These are phyloP conservation scores for Epichloe typhina DNA, from an alignment of 2,329 filamentous ascomycete genomes.

Conservation along the genomic window DNA sequence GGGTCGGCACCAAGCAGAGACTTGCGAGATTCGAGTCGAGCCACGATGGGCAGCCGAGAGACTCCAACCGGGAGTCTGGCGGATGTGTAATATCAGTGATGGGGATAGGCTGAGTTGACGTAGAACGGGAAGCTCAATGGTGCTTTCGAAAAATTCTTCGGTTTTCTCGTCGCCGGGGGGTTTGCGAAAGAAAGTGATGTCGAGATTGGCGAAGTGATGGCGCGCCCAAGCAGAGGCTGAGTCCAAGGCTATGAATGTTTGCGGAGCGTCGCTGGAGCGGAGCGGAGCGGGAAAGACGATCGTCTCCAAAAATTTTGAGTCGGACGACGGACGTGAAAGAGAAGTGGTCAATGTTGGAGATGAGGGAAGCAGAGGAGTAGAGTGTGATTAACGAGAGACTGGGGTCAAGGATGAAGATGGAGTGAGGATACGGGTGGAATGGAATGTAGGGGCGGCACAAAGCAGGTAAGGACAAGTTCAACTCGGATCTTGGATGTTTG, in stretches of 20 bases:
- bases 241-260: neutral
- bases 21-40: slow-evolving; percentile 28
- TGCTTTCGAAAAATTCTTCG: neutral
- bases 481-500: neutral
- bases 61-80: slow-evolving; percentile 25
- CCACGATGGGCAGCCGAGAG: slow-evolving; percentile 22
- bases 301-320: too few relatives aligned
- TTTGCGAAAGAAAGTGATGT: neutral
- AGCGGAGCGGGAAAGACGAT: neutral
- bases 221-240: neutral
- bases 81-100: neutral
- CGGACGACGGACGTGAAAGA: neutral
- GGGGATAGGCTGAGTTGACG: neutral
- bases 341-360: neutral
- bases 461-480: neutral
- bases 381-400: slow-evolving; percentile 5
- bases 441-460: neutral
- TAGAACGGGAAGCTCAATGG: neutral
- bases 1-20: slow-evolving; percentile 26
- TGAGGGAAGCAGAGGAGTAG: neutral
- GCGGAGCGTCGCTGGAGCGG: too few relatives aligned
- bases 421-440: neutral
- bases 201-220: neutral
- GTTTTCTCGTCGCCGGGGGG: neutral
- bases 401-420: neutral